Percentiles rank a stretch among this genome's conserved stretches.
Evolutionary conservation across 2,329 filamentous ascomycete genomes (phyloP).

Genomic region (Pyrenophora tritici-repentis): DNA sequence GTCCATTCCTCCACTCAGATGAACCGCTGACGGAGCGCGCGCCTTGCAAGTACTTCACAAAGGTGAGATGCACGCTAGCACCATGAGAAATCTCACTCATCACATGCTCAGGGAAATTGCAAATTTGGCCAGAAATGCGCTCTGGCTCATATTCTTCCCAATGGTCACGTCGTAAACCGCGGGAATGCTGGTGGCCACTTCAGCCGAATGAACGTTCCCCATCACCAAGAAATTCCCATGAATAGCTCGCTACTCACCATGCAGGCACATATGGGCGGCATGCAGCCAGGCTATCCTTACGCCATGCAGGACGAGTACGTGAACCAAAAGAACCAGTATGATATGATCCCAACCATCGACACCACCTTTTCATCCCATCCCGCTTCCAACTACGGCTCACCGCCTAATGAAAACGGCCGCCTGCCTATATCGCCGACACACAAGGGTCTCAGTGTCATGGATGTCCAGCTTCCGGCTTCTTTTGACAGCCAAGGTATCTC

Average conservation of each 20-base stretch:
- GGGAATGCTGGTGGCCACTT: conserved; percentile 58
- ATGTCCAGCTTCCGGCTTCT: conserved; percentile 89
- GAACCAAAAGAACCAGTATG: conserved; percentile 48
- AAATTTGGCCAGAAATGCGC: conserved; percentile 98
- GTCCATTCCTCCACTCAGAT: conserved; percentile 94
- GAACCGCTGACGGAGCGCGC: conserved; percentile 83
- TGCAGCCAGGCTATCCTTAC: conserved; percentile 50
- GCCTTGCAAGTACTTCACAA: conserved; percentile 97
- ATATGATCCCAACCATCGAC: conserved; percentile 61
- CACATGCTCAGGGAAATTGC: conserved; percentile 80
- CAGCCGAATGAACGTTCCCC: conserved; percentile 69
- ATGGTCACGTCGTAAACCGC: conserved; percentile 89
- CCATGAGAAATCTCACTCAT: neutral
- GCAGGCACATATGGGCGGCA: conserved; percentile 53
- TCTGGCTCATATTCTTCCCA: conserved; percentile 91
- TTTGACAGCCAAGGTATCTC: conserved; percentile 97
- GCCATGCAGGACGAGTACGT: conserved; percentile 49
- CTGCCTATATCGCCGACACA: conserved; percentile 78
- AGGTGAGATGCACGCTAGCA: conserved; percentile 62
- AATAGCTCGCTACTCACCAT: conserved; percentile 72
- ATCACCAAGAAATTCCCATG: conserved; percentile 72
- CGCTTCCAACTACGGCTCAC: conserved; percentile 77
- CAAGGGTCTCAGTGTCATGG: conserved; percentile 82
- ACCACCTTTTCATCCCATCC: conserved; percentile 63
- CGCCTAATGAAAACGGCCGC: conserved; percentile 69